These are phyloP conservation scores for Usnea hakonensis DNA, from an alignment of 495 filamentous ascomycete genomes.

Conservation along the genomic window DNA sequence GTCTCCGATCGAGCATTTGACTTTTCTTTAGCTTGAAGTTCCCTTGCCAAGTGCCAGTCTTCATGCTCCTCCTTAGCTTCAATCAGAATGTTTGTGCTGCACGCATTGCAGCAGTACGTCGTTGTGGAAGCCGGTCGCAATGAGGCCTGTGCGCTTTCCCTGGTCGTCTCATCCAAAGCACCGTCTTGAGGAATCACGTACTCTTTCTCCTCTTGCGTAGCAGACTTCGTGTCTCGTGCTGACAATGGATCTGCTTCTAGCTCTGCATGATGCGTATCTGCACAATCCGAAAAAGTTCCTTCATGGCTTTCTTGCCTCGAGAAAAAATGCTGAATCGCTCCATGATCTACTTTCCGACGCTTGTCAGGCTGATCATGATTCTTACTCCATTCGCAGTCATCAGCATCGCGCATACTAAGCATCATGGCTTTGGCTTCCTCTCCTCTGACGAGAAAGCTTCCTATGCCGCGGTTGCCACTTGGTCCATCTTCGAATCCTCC, in stretches of 20 bases:
- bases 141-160: neutral
- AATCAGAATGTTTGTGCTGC: conserved; percentile 49
- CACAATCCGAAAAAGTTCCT: conserved; percentile 10
- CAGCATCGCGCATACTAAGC: conserved; percentile 7
- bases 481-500: conserved; percentile 86
- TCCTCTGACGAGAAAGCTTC: conserved; percentile 72
- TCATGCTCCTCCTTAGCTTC: conserved; percentile 65
- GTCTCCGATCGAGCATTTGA: conserved; percentile 35
- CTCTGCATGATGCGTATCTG: neutral
- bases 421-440: conserved; percentile 55
- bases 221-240: neutral
- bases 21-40: conserved; percentile 59
- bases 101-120: conserved; percentile 57
- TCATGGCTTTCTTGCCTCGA: conserved; percentile 7
- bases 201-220: neutral
- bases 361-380: conserved; percentile 38
- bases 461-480: conserved; percentile 75
- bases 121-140: conserved; percentile 35
- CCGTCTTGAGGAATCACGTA: neutral
- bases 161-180: neutral
- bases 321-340: conserved; percentile 55
- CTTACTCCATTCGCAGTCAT: conserved; percentile 21
- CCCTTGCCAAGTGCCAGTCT: conserved; percentile 94
- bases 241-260: neutral
- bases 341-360: conserved; percentile 43